Base-by-base conservation (phyloP, 495 filamentous ascomycete species). In the Paragyromitra xinjiangensis region DNA sequence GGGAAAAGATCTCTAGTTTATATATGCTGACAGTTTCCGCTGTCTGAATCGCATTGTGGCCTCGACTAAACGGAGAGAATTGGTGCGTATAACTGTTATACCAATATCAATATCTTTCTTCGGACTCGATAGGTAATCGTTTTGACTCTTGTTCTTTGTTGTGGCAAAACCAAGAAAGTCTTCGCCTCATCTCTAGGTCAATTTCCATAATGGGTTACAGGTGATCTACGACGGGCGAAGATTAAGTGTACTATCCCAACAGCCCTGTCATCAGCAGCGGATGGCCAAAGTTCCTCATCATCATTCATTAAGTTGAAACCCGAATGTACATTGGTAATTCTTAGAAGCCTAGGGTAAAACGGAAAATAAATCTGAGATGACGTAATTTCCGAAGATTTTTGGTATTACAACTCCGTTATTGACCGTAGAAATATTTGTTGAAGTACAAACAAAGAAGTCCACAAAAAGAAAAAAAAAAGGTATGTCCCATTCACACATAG, bases 391-490 rank as follows among this genome's bases (percentile, higher is more conserved):
- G 19, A n/a, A 74, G 29, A 44, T 39, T 65, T 66, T 76, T 61
- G 42, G 42, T 69, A 76, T 82, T 75, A 82, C 71, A 82, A 77
- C 75, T 76, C 76, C 67, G 61, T 72, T 71, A 82, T 82, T 81
- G 80, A 79, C 76, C 76, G 80, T 72, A 82, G 73, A 79, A 82
- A 69, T 64, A 81, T 81, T 56, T 81, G 80, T 44, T 81, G 80
- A 26, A 82, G 69, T 71, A 81, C 80, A 77, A 82, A 82, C 39
- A 82, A 59, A 42, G 72, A 76, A n/a, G 48, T 79, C 80, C 80
- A 82, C 58, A 82, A 69, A 62, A 81, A 61, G 65, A 81, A 63
- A 63, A 82, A 79, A 29, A 82, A 82, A 45, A 81, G 73, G 39
- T 61, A 81, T 29, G 79, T 81, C 58, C 70, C 80, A 39, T 81